Base-by-base conservation (phyloP, 495 filamentous ascomycete genomes). In the Penicillium lividum region DNA sequence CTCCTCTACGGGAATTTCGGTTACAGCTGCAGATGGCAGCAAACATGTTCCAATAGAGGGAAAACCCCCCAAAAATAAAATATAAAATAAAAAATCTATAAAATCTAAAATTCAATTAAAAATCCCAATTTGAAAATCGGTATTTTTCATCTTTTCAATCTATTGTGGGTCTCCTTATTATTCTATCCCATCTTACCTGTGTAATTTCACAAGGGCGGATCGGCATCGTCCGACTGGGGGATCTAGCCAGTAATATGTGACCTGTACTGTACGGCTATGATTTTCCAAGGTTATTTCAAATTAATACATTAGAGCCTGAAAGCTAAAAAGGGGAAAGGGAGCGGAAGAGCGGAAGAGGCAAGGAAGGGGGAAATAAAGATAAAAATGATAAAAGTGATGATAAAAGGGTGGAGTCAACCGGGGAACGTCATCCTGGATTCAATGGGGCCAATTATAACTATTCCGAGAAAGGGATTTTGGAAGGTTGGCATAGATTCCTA, bases 21-120 rank as follows among this genome's bases (percentile, higher is more conserved):
- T 77, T 69, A 73, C 74, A 75, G 71, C 69, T 75, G 72, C 68
- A 72, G 68, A 69, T 61, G 62, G 68, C 63, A 74, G 71, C 71
- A 77, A 77, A 73, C 71, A 75, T 64, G 53, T 62, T 56, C 57
- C 46, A 59, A 64, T 65, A 67, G 60, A 65, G 65, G 64, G 57
- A 50, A 55, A 49, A 29, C 36, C 22, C 15, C 7, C 54, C 18
- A 18, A 36, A 36, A 38, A 42, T 25, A 42, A 36, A 36, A 36
- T 36, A 29, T 53, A 27, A 28, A 47, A 30, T 51, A 22, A 33
- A 50, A 50, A 50, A 33, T 33, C 31, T 33, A 5, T 22, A 28
- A 52, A 40, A 25, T 5, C 40, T 10, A 52, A 40, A 13, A 52
- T n/a, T 25, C 4, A 36, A 36, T 51, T 27, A n/a, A 27, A 30